Evolutionary conservation across 352 stramenopile genomes (phyloP).

Genomic region (Blastocystis sp.): DNA sequence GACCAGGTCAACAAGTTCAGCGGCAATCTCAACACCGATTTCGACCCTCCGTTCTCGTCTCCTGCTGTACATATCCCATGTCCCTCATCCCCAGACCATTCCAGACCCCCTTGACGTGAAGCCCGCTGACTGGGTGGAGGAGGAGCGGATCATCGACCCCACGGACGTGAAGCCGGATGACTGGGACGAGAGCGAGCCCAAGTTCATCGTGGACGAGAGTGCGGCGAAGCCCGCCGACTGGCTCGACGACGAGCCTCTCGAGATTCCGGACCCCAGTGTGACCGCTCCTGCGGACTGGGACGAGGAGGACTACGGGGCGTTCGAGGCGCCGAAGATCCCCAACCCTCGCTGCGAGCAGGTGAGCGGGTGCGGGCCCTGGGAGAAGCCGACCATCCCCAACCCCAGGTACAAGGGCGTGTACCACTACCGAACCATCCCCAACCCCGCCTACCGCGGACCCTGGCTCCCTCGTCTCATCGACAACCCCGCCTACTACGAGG

Average conservation of each 20-base stretch:
- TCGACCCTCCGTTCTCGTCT: constrained; percentile 72
- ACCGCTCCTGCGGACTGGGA: constrained; percentile 84
- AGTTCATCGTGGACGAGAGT: constrained; percentile 74
- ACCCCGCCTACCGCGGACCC: constrained; percentile 82
- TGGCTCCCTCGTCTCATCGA: constrained; percentile 80
- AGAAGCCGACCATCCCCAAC: constrained; percentile 76
- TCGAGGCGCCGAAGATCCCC: constrained; percentile 75
- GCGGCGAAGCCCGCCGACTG: constrained; percentile 80
- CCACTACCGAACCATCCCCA: constrained; percentile 77
- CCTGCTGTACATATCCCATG: neutral
- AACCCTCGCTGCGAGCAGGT: constrained; percentile 78
- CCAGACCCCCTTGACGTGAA: constrained; percentile 82
- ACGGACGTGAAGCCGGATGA: constrained; percentile 78
- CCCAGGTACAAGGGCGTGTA: constrained; percentile 85
- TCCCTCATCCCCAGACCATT: constrained; percentile 67
- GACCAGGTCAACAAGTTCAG: constrained; percentile 75
- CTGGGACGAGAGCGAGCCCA: constrained; percentile 83
- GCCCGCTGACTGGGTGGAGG: constrained; percentile 83
- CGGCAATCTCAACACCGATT: constrained; percentile 72
- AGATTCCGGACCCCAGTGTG: constrained; percentile 73
- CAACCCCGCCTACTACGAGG: constrained; percentile 80
- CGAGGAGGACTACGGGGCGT: constrained; percentile 82
- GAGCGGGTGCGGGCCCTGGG: constrained; percentile 83
- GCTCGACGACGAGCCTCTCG: constrained; percentile 74
- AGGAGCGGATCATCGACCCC: constrained; percentile 74